Conservation (phyloP, 805 yeast species). For the Scheffersomyces lignosus region DNA sequence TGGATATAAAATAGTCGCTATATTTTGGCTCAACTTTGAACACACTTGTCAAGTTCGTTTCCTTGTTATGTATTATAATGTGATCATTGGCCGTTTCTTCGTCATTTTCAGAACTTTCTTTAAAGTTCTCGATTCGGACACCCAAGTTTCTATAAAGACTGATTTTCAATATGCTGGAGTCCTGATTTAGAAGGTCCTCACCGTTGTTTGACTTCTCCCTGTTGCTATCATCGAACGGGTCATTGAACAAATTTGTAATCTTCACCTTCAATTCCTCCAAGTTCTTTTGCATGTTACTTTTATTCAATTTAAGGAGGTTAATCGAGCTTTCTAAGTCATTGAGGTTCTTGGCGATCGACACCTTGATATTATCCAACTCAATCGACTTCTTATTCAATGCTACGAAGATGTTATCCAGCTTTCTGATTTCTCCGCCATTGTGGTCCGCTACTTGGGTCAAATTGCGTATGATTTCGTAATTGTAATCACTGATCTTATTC, state of each 20-base stretch:
- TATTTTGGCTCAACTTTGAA: conserved; percentile 55
- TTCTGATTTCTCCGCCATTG: conserved; percentile 12
- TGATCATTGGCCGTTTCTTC: conserved; percentile 30
- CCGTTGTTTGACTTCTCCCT: conserved; percentile 28
- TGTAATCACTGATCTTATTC: conserved; percentile 20
- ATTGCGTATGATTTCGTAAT: conserved; percentile 13
- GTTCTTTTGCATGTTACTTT: conserved; percentile 37
- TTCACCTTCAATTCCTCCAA: conserved; percentile 30
- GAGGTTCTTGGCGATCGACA: conserved; percentile 51
- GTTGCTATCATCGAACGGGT: conserved; percentile 24
- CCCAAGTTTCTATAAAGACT: conserved; percentile 64
- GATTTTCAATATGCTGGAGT: conserved; percentile 51
- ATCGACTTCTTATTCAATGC: conserved; percentile 25
- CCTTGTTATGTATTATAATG: conserved; percentile 50
- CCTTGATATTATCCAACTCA: conserved; percentile 46
- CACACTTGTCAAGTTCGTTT: conserved; percentile 46
- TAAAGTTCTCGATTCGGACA: conserved; percentile 41
- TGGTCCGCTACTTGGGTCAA: conserved; percentile 25
- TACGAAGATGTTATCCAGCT: conserved; percentile 24
- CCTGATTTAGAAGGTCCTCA: conserved; percentile 35
- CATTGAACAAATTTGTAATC: conserved; percentile 5
- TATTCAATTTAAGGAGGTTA: conserved; percentile 28
- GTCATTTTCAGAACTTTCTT: conserved; percentile 12
- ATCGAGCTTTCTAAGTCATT: conserved; percentile 49
- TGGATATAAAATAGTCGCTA: conserved; percentile 68